Evolutionary conservation across 805 yeast species (phyloP).

Genomic region (Metschnikowia drakensbergensis): DNA sequence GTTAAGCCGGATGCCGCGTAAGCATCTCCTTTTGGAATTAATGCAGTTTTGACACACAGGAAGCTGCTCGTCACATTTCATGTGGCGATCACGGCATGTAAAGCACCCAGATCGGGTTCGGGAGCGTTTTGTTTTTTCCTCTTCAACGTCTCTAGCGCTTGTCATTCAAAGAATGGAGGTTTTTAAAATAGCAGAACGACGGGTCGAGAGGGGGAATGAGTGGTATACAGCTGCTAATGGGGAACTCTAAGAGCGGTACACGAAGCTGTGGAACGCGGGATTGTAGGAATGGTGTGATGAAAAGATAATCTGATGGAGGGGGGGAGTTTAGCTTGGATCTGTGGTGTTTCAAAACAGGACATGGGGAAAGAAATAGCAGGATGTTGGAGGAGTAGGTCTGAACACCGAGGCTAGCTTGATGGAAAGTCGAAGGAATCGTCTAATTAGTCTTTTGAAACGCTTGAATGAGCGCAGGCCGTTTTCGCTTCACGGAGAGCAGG

Average conservation of each 20-base stretch:
- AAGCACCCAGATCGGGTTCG: conserved; percentile 51
- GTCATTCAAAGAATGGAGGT: conserved; percentile 3
- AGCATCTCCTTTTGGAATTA: conserved; percentile 46
- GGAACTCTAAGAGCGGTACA: not conserved
- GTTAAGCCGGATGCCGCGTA: conserved; percentile 44
- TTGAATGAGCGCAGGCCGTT: not conserved
- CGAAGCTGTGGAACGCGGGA: not conserved
- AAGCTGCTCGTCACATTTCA: conserved; percentile 62
- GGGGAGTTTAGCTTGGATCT: conserved; percentile 1
- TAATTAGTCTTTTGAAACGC: not conserved
- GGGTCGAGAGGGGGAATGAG: not conserved
- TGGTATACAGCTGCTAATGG: not conserved
- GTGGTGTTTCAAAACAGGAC: conserved; percentile 3
- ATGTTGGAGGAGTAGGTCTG: not conserved
- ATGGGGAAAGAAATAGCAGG: conserved; percentile 1
- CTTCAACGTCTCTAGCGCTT: conserved; percentile 1
- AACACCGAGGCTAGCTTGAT: not conserved
- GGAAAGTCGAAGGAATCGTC: conserved; percentile 1
- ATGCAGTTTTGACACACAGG: conserved; percentile 59
- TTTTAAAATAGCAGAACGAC: not conserved
- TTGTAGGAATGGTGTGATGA: not conserved
- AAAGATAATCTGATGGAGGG: conserved; percentile 4
- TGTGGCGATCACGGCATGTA: conserved; percentile 62
- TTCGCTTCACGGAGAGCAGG: not conserved
- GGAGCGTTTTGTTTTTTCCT: conserved; percentile 24